Base-by-base conservation (phyloP, 495 filamentous ascomycete genomes). In the Aspergillus indologenus region DNA sequence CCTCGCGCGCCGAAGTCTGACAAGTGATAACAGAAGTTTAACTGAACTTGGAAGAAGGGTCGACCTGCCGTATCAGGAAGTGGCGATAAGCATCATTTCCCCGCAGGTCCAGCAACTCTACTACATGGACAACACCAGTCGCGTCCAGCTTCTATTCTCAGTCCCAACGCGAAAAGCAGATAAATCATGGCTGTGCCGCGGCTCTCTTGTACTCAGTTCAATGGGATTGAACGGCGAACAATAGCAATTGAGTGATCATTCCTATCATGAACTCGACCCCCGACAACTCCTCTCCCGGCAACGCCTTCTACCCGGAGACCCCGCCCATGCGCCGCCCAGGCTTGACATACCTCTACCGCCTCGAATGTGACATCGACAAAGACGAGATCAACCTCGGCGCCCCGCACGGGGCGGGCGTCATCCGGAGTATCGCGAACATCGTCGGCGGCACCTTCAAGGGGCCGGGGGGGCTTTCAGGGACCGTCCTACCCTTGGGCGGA, bases 381-480 rank as follows among this genome's bases (percentile, higher is more conserved):
- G 64, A 70, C 5, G 66, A 72, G 5, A 61, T 71, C 26, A 49
- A 68, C 24, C 20, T 72, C 17, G 68, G 68, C 5, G 63, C 70
- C 6, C 65, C 70, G 7, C 61, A 70, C 47, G 59, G 62, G 22
- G 52, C 64, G 2, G 66, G 63, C 2, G 53, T 66, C 0, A 61
- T 68, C 14, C 66, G 70, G n/a, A 72, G 65, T 22, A 61, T 72
- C 43, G 68, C 68, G 8, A 71, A 69, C 26, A 65, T 73, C 11
- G 47, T 59, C 8, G 59, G 66, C 11, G 68, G 68, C 17, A 73
- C 61, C 14, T 44, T 73, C 42, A 69, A 67, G 46, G 68, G 70
- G 0, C 66, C 65, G 5, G 60, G 60, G 5, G 60, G 60, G 18
- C 66, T 72, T 12, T 57, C 65, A 40, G 70, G 66, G 0, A 51